Evolutionary conservation across 768 basidiomycete species (phyloP), one percentile per base, ranked within the genome.

Genomic region (Auricularia sp.): DNA sequence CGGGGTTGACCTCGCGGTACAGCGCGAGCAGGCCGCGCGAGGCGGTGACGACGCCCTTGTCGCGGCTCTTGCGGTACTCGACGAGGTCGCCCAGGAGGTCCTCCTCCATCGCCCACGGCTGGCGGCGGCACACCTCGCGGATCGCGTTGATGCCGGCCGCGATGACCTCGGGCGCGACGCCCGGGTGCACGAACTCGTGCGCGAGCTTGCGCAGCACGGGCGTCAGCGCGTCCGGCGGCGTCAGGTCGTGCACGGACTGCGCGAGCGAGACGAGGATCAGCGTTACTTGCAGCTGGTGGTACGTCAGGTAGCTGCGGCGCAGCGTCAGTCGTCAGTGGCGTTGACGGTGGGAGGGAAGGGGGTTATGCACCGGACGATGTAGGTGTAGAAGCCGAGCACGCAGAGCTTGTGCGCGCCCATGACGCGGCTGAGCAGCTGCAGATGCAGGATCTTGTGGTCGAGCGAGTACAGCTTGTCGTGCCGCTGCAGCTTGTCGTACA

Each of bases 41-140:
- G 56, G 91, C 94, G n/a, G 91, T 85, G 6, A 89, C 87, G 54
- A 97, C 94, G 1, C 89, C 83, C 78, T 98, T 98, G 75, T 98
- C 97, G 70, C 88, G 85, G 70, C 93, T 95, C 79, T 97, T 98
- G 72, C 88, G 82, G 74, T 99, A 99, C 75, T 94, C 95, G 62
- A 98, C 84, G 67, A 99, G 75, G 76, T 99, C 97, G 3, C 89
- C 87, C 3, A 99, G 79, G 33, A 98, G 75, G 70, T 98, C 96
- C 69, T 93, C 92, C 69, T 96, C 93, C 89, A 99, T 98, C 63
- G 90, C 86, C 92, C 94, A 95, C 3, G 96, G 93, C 73, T 99
- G 97, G 45, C 96, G 76, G 37, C 90, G 76, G 74, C 94, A 97
- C n/a, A 99, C 85, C 74, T 98, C 96, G 36, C 94, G 82, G 51